Evolutionary conservation across 306 rosid species (phyloP).

Genomic region (Sesbania bispinosa): DNA sequence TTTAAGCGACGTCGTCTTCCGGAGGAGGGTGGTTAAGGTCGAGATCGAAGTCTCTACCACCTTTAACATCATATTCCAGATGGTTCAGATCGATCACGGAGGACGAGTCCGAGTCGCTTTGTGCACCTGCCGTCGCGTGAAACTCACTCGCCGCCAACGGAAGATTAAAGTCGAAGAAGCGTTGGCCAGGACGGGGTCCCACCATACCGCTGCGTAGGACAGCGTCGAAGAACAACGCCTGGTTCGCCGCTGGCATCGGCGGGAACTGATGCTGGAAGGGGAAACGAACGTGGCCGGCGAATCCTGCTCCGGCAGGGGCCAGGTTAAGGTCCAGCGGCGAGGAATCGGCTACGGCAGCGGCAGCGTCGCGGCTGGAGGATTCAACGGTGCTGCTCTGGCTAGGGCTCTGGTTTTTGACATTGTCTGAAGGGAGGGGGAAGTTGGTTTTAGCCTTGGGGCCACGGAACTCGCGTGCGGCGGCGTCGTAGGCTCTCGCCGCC

Average conservation of each 20-base stretch:
- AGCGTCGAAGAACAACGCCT: conserved; percentile 42
- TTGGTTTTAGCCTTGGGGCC: conserved; percentile 95
- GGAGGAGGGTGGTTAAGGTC: conserved; percentile 63
- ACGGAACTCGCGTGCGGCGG: conserved; percentile 85
- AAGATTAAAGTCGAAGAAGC: conserved; percentile 27
- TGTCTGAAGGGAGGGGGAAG: conserved; percentile 46
- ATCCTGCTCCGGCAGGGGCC: conserved; percentile 25
- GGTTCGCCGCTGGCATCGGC: conserved; percentile 30
- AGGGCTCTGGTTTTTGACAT: conserved; percentile 51
- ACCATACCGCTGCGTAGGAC: conserved; percentile 45
- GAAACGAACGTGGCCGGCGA: too few relatives aligned
- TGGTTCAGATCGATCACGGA: conserved; percentile 61
- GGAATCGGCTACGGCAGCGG: conserved; percentile 61
- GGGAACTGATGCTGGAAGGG: conserved; percentile 53
- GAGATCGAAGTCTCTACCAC: conserved; percentile 29
- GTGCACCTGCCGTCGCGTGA: conserved; percentile 26
- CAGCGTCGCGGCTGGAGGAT: conserved; percentile 70
- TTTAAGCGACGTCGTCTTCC: conserved; percentile 40
- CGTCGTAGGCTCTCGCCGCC: conserved; percentile 89
- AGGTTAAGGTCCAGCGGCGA: conserved; percentile 67
- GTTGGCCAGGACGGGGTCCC: conserved; percentile 3
- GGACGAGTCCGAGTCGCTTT: conserved; percentile 68
- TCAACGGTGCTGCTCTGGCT: conserved; percentile 98
- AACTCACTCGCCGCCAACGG: conserved; percentile 2
- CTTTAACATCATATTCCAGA: neutral